These are phyloP conservation scores for Wickerhamomyces sp. DNA, from an alignment of 1,139 yeast species.

Conservation along the genomic window DNA sequence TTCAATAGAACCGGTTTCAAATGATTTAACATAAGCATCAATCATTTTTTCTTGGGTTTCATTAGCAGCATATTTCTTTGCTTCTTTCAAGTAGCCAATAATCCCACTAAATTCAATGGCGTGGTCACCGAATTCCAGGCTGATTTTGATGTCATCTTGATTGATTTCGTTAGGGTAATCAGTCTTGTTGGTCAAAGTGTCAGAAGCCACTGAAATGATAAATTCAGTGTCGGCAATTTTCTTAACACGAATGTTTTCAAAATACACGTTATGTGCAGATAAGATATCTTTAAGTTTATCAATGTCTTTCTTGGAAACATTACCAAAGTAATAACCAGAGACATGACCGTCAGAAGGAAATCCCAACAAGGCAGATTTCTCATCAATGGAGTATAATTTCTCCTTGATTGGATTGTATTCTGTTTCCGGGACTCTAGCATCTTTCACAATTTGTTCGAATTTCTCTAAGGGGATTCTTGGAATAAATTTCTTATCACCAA, in stretches of 20 bases:
- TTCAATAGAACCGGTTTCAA: conserved; percentile 77
- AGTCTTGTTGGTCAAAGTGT: conserved; percentile 38
- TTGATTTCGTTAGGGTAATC: conserved; percentile 36
- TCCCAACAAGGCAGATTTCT: conserved; percentile 54
- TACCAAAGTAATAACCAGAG: conserved; percentile 63
- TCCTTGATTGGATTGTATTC: conserved; percentile 43
- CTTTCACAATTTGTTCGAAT: conserved; percentile 42
- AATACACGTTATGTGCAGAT: conserved; percentile 61
- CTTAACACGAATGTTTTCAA: conserved; percentile 76
- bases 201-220: conserved; percentile 59
- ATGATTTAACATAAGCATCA: conserved; percentile 61
- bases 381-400: conserved; percentile 48
- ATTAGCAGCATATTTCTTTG: conserved; percentile 64
- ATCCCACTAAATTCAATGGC: conserved; percentile 56
- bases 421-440: conserved; percentile 29
- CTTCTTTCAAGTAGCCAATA: conserved; percentile 51
- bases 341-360: conserved; percentile 75
- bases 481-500: conserved; percentile 83
- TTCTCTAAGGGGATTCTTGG: conserved; percentile 51
- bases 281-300: conserved; percentile 61
- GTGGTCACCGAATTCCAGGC: conserved; percentile 77
- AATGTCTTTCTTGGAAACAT: conserved; percentile 53
- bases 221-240: conserved; percentile 44
- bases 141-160: conserved; percentile 34
- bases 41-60: conserved; percentile 67